phyloP scores from a whole-genome alignment of 257 asterid genomes.

The Solanum phureja region DNA sequence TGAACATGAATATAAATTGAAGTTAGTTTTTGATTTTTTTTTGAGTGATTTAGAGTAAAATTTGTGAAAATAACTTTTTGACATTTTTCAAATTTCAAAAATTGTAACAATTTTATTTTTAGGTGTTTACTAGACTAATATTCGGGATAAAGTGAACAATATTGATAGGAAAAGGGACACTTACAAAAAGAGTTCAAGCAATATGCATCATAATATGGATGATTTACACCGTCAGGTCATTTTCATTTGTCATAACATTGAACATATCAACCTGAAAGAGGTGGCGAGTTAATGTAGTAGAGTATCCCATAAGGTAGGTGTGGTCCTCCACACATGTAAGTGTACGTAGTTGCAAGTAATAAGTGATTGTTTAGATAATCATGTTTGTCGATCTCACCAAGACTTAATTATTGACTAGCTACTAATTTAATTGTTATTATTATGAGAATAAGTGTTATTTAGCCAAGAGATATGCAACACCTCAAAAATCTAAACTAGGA shows the following conservation, averaged over 20 bases:
- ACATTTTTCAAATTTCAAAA: background rate
- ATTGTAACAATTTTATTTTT: background rate
- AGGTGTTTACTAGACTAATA: background rate
- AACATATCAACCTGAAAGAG: background rate
- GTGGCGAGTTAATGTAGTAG: background rate
- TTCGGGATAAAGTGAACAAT: background rate
- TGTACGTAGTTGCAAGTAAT: background rate
- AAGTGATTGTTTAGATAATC: too few relatives aligned
- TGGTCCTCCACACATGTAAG: background rate
- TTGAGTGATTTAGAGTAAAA: background rate
- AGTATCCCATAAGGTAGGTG: background rate
- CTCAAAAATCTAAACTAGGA: too few relatives aligned
- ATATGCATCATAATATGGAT: too few relatives aligned
- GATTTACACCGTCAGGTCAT: too few relatives aligned
- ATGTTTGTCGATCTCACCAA: background rate
- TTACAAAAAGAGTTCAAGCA: too few relatives aligned
- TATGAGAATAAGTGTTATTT: background rate
- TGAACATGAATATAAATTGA: background rate
- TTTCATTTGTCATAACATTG: too few relatives aligned
- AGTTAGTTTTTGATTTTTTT: background rate
- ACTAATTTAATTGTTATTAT: background rate
- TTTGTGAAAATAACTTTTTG: background rate
- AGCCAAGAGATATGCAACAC: too few relatives aligned
- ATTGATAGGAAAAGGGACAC: too few relatives aligned
- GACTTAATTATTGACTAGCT: background rate